Conservation (phyloP, 331 rosid genomes). For the Spiraea crenata region DNA sequence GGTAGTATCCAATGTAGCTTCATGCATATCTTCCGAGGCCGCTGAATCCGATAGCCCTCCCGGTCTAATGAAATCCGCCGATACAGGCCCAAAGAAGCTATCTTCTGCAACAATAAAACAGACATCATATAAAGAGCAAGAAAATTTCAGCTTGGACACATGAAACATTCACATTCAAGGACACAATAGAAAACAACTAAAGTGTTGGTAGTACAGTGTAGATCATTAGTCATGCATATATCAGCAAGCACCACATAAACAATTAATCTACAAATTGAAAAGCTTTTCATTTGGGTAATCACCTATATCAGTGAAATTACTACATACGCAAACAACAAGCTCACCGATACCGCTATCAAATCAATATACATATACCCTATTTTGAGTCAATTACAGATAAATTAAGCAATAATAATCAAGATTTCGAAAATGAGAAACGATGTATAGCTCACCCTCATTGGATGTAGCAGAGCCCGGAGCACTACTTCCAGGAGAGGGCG, state of each 20-base stretch:
- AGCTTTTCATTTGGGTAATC: not conserved
- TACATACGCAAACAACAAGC: not conserved
- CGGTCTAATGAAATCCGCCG: slow-evolving; percentile 72
- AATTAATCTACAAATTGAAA: not conserved
- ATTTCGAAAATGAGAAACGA: not conserved
- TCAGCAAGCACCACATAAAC: not conserved
- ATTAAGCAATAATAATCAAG: not conserved
- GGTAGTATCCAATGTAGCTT: slow-evolving; percentile 85
- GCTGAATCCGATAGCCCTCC: slow-evolving; percentile 64
- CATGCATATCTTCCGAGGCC: slow-evolving; percentile 59
- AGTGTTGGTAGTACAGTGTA: too few relatives aligned
- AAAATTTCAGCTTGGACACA: not conserved
- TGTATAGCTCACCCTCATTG: slow-evolving; percentile 43
- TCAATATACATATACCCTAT: not conserved
- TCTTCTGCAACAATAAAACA: slow-evolving; percentile 46
- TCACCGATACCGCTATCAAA: not conserved
- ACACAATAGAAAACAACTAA: not conserved
- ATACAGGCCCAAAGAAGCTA: slow-evolving; percentile 80
- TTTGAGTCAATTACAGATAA: not conserved
- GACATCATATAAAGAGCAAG: not conserved
- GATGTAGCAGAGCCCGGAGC: slow-evolving; percentile 55
- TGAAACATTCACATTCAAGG: not conserved
- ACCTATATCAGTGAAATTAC: not conserved
- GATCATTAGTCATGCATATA: not conserved
- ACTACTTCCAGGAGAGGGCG: slow-evolving; percentile 81